These are phyloP conservation scores for Phytophthora foliorum DNA, from an alignment of 352 stramenopile species.

Conservation along the genomic window DNA sequence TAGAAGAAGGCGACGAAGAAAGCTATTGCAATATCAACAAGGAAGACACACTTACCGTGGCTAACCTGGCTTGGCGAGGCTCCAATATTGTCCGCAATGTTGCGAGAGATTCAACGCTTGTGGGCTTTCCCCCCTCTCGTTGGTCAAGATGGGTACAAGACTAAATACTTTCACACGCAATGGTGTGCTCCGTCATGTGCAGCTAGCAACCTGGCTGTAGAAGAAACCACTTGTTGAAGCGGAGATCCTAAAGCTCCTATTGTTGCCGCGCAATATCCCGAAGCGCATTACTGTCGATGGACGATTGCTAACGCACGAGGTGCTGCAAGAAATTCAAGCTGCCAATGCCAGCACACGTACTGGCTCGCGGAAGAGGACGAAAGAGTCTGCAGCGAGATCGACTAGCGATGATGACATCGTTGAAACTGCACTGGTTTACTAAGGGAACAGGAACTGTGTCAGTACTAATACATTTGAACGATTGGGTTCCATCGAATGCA, in stretches of 20 bases:
- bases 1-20: constrained; percentile 21
- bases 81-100: constrained; percentile 20
- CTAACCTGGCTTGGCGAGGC: constrained; percentile 18
- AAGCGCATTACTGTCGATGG: constrained; percentile 5
- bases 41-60: constrained; percentile 13
- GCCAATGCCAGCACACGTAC: too few species aligned
- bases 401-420: too few species aligned
- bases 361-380: too few species aligned
- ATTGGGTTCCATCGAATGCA: too few species aligned
- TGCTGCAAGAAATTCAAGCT: constrained; percentile 5
- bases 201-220: constrained; percentile 10
- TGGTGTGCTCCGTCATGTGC: not conserved
- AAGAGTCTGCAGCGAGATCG: too few species aligned
- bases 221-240: not conserved
- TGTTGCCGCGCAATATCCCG: not conserved
- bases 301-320: constrained; percentile 7
- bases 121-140: constrained; percentile 26
- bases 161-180: not conserved
- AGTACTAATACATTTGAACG: too few species aligned
- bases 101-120: constrained; percentile 12
- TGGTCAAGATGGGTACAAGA: constrained; percentile 14
- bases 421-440: too few species aligned
- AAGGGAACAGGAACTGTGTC: too few species aligned
- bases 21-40: constrained; percentile 20
- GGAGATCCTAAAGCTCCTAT: not conserved